Evolutionary conservation across 768 basidiomycete species (phyloP), one percentile per base, ranked within the genome.

Genomic region (Tulasnella sp.): DNA sequence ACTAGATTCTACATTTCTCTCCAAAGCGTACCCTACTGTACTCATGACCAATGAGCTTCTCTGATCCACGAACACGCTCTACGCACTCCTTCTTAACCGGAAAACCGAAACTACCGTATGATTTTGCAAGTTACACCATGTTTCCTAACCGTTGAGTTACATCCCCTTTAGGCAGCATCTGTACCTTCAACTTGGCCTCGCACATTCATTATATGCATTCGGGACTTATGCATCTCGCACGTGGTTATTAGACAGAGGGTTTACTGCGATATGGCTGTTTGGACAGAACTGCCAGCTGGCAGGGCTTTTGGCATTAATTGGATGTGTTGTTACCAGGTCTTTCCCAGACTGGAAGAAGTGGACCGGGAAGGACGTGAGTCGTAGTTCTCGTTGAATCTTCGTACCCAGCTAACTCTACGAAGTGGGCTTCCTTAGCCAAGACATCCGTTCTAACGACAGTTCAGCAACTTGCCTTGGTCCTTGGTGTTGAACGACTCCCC

Each of bases 381-480:
- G 24, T 37, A n/a, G 28, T 55, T 41, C 37, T 43, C 24, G 45
- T 44, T 56, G 27, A 32, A 25, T 34, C 15, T 34, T 32, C 37
- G 37, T 5, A 25, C 10, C 54, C 58, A 48, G 63, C 45, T 50
- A 33, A 45, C 19, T 19, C 37, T 32, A 34, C 53, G 20, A 27
- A 87, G 85, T 85, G 81, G 79, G 73, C 82, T 12, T 77, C 77
- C 15, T 64, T 86, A 5, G 81, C 73, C 3, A 74, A 77, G 60
- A 74, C 80, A 13, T 82, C 83, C 0, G 60, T 83, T 40, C 61
- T 82, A 54, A 66, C 79, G 50, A 79, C 85, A 56, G 66, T 87
- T 19, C 80, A 82, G 58, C 76, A 81, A 52, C 76, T 73, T 4
- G 73, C 76, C 43, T 64, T 87, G 34, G 75, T 83, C 60, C 77